These are phyloP conservation scores for Volvox carteri DNA, from an alignment of 163 green algal genomes.

Conservation along the genomic window DNA sequence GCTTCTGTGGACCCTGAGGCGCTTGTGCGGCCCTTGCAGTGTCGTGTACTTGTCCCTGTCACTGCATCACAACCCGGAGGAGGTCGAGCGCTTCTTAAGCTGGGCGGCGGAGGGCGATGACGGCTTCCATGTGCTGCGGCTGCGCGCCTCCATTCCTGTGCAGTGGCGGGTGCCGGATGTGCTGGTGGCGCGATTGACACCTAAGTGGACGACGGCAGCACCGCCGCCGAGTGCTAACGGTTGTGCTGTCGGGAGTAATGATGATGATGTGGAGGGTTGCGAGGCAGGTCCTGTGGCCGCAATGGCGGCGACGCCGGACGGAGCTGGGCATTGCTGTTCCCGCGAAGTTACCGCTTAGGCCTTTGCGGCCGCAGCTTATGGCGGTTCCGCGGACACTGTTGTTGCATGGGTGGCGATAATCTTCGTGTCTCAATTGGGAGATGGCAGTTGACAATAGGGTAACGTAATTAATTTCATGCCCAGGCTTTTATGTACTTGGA, in stretches of 20 bases:
- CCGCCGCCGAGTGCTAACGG: background rate
- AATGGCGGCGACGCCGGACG: no score
- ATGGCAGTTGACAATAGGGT: no score
- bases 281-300: background rate
- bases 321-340: no score
- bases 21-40: constrained; percentile 53
- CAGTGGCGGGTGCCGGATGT: constrained; percentile 52
- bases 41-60: constrained; percentile 65
- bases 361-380: no score
- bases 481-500: no score
- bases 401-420: no score
- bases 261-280: background rate
- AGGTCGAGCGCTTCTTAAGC: constrained; percentile 62
- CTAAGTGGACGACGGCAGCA: background rate
- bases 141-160: constrained; percentile 38
- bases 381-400: no score
- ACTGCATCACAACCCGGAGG: constrained; percentile 73
- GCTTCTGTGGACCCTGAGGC: constrained; percentile 67
- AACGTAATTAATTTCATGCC: no score
- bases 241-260: background rate
- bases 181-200: constrained; percentile 37
- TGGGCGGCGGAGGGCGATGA: constrained; percentile 54
- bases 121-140: constrained; percentile 58
- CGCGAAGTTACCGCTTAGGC: no score
- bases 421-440: no score